phyloP scores from a whole-genome alignment of 176 grass and related monocot genomes.

The Musa schizocarpa region DNA sequence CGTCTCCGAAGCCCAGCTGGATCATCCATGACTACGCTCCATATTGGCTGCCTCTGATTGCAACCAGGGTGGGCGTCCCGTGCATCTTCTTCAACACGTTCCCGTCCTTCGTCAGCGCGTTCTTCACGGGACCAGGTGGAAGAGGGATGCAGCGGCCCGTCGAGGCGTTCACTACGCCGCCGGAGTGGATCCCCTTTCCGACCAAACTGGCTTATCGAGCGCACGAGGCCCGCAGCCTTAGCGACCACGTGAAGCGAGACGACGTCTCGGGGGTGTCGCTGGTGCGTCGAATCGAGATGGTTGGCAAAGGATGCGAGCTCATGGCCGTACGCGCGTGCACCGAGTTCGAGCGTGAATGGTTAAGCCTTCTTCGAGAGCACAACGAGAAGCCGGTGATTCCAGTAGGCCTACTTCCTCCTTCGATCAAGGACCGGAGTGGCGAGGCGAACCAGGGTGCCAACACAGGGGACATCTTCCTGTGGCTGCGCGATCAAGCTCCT shows the following conservation, averaged over 20 bases:
- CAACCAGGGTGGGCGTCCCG: slow-evolving; percentile 13
- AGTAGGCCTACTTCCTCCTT: slow-evolving; percentile 18
- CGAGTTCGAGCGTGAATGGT: slow-evolving; percentile 24
- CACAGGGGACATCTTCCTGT: slow-evolving; percentile 5
- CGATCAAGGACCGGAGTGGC: background rate
- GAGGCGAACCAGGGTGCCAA: too few relatives aligned
- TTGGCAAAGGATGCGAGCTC: slow-evolving; percentile 4
- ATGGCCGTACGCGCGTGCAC: slow-evolving; percentile 26
- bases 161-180: slow-evolving; percentile 13
- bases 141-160: background rate
- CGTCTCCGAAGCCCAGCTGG: slow-evolving; percentile 23
- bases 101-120: background rate
- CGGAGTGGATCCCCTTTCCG: slow-evolving; percentile 21
- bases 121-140: background rate
- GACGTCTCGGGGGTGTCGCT: slow-evolving; percentile 12
- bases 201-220: background rate
- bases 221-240: background rate
- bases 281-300: background rate
- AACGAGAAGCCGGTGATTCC: slow-evolving; percentile 21
- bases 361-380: slow-evolving; percentile 24
- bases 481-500: slow-evolving; percentile 26
- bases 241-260: background rate
- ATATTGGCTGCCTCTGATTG: slow-evolving; percentile 28
- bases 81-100: slow-evolving; percentile 4
- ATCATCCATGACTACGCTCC: slow-evolving; percentile 37